Base-by-base conservation (phyloP, 139 green algal species). In the Chlorella sorokiniana region DNA sequence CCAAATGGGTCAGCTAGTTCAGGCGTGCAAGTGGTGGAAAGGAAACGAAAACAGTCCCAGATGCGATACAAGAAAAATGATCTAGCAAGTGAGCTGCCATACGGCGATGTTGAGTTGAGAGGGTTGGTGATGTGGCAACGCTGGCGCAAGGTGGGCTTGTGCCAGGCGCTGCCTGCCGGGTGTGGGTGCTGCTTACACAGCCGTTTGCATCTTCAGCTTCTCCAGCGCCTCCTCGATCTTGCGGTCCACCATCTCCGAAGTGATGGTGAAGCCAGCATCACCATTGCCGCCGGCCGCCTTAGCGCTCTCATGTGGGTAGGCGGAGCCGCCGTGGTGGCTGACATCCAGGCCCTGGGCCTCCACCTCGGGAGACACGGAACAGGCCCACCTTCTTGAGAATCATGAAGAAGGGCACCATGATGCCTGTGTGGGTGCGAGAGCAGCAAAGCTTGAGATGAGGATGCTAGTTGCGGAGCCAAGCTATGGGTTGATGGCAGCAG, bases 331-430 rank as follows among this genome's bases (percentile, higher is more conserved):
- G 79, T 96, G 93, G 78, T 94, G 82, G 42, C 81, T 91, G 7
- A 89, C 83, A 73, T 96, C 93, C 42, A 96, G 85, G 54, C 93
- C 93, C 42, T 86, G 68, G 35, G 85, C 70, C 92, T 96, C 93
- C 42, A 92, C 90, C 51, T 90, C 84, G 52, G 84, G 78, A 2
- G 83, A 71, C 31, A 94, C 91, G 88, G 52, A 96, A 84, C 22
- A 94, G 71, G 78, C 89, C 88, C 1, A 89, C 0, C 76, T 87
- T 86, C 77, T 94, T 94, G 23, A 97, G 78, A 9, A 94, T 10
- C 48, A 91, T 89, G 88, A 95, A 96, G 84, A 97, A 90, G 69
- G 86, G 81, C 45, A 77, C 81, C 88, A 92, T 92, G 79, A 90
- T 90, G 54, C 25, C 70, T 75, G 63, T 20, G 63, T 44, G 63